Base-by-base conservation (phyloP, 331 rosid species). In the Stylosanthes scabra region DNA sequence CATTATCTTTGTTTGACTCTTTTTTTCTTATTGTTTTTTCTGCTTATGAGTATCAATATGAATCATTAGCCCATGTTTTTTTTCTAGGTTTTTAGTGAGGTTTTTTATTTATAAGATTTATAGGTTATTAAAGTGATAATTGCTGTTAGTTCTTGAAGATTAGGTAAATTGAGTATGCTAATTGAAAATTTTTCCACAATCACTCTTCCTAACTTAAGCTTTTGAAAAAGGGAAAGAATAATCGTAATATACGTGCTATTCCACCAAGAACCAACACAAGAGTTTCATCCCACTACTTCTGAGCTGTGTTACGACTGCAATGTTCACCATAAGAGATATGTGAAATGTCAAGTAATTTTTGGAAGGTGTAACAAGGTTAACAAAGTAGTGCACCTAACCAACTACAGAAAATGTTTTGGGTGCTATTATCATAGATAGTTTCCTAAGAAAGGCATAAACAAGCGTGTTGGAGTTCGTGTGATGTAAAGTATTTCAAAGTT, bases 201-300 rank as follows among this genome's bases (percentile, higher is more conserved):
- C 25, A 20, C 25, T 20, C 25, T 20, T 20, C 25, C 25, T 20
- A 20, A 68, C 70, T 87, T 68, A 94, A 82, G 83, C 84, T 85
- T 79, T 85, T 85, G 74, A 94, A 86, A 80, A 88, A 88, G 42
- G 99, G 99, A 80, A 94, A 94, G 88, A 88, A 94, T 70, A 93
- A 70, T n/a, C 99, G 89, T 40, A 94, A 80, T 79, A 94, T 84
- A 49, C 99, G 99, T 31, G 96, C 89, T 84, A 94, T 84, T 76
- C 99, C 97, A 64, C 95, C 96, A 74, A 91, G 90, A 79, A 94
- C 97, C 49, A 94, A 87, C 72, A 91, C 95, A 29, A 94, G 90
- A 34, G 99, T 89, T 85, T 94, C 99, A 77, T 94, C 99, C 99
- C 99, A 94, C 82, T 94, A 97, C 81, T 94, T 94, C 86, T 94